Percentiles rank a stretch among this genome's conserved stretches.
phyloP scores from a whole-genome alignment of 257 asterid species.

The Galeopsis tetrahit region DNA sequence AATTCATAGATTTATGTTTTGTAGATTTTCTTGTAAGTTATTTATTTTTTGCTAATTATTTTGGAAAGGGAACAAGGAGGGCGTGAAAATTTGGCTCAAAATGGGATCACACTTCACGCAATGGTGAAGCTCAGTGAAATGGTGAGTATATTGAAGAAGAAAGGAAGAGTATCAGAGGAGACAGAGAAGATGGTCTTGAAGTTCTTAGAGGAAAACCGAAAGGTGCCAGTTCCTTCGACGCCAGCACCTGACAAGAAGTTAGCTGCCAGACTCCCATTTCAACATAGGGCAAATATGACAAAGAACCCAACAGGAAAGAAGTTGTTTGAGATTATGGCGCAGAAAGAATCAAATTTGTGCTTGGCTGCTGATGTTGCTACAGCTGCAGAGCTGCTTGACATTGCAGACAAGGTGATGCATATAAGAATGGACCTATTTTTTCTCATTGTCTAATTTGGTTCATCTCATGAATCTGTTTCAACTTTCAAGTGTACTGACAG shows the following conservation, averaged over 20 bases:
- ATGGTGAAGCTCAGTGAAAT: conserved; percentile 89
- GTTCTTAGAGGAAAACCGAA: conserved; percentile 82
- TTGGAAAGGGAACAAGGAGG: conserved; percentile 95
- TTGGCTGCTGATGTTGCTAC: conserved; percentile 97
- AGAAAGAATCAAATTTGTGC: conserved; percentile 87
- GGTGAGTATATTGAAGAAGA: conserved; percentile 89
- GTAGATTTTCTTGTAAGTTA: not conserved
- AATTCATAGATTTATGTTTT: not conserved
- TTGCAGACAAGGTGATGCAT: conserved; percentile 81
- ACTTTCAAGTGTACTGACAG: not conserved
- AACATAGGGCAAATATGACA: conserved; percentile 78
- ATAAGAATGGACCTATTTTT: conserved; percentile 11
- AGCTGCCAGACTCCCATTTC: conserved; percentile 60
- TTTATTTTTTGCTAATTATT: conserved; percentile 26
- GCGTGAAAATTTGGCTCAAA: conserved; percentile 85
- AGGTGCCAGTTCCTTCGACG: conserved; percentile 62
- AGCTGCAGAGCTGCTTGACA: conserved; percentile 85
- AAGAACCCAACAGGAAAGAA: conserved; percentile 89
- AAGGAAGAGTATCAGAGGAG: conserved; percentile 89
- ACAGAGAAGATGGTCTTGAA: conserved; percentile 77
- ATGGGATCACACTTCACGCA: conserved; percentile 83
- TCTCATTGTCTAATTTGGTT: conserved; percentile 19
- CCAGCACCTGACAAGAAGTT: conserved; percentile 44
- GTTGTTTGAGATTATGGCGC: conserved; percentile 87
- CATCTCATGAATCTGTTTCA: not conserved